These are phyloP conservation scores for Anethum foeniculum DNA, from an alignment of 140 eudicot species.

Conservation along the genomic window DNA sequence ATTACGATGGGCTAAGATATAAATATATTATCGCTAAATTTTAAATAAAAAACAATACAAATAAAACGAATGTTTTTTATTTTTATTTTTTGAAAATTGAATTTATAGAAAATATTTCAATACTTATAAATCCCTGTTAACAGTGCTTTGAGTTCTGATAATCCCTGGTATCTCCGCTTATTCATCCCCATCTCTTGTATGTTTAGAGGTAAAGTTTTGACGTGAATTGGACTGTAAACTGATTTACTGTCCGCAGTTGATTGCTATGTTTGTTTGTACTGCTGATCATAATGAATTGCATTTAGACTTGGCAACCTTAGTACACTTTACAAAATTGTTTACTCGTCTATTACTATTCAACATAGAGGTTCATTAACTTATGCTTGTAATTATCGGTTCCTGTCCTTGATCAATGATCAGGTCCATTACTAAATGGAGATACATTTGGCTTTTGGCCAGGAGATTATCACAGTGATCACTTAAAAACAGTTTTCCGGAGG, in stretches of 20 bases:
- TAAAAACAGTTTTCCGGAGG: conserved; percentile 10
- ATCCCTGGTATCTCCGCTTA: not conserved
- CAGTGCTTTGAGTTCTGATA: not conserved
- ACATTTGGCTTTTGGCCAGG: conserved; percentile 22
- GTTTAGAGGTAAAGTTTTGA: not conserved
- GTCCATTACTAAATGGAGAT: conserved; percentile 10
- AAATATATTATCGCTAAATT: too few relatives aligned
- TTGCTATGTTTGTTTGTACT: not conserved
- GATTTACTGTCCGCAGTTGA: not conserved
- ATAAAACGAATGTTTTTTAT: too few relatives aligned
- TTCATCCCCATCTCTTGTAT: not conserved
- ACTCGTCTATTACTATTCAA: not conserved
- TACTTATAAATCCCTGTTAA: not conserved
- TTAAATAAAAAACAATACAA: too few relatives aligned
- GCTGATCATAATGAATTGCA: not conserved
- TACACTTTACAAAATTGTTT: not conserved
- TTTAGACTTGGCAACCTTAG: not conserved
- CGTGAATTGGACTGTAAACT: not conserved
- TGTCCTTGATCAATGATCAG: not conserved
- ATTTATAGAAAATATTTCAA: not conserved
- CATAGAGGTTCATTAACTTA: not conserved
- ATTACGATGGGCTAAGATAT: too few relatives aligned
- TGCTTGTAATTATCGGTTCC: not conserved
- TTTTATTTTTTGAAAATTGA: too few relatives aligned
- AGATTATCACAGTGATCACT: not conserved